Evolutionary conservation across 768 basidiomycete species (phyloP), one percentile per base, ranked within the genome.

Genomic region (Boletus coccyginus): DNA sequence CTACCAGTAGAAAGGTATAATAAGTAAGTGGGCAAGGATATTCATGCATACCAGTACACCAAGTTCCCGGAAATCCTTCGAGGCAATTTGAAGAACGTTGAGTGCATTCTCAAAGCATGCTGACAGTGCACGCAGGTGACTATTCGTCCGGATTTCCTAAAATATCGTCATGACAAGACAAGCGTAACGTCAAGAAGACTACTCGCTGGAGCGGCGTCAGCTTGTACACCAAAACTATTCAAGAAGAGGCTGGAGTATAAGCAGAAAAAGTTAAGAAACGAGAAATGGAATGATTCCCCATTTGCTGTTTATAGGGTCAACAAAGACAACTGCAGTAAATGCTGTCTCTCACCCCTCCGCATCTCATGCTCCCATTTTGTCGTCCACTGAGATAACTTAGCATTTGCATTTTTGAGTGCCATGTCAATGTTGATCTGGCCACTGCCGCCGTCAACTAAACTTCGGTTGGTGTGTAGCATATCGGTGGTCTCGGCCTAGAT

Each of bases 221-320:
- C 78, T 62, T 88, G 85, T 46, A 92, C 83, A 29, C 88, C 91
- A 69, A 92, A 89, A 60, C 88, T 90, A 70, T 93, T 93, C 68
- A 93, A 72, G 74, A 92, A 93, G 48, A 94, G 77, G 57, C 87
- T 79, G 49, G 90, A 87, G 67, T 93, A 82, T 33, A 90, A 76
- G 47, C 88, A 81, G 77, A 92, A 93, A 64, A 89, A 81, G 62
- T 72, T 83, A 21, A 93, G 78, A 70, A 92, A 83, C 10, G 85
- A 85, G 53, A 81, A 80, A 69, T 93, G 91, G 69, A 93, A 93
- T 7, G 77, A 77, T 71, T 85, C 83, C 47, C 90, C 90, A 27
- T 80, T 80, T 40, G 89, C 89, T 88, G 66, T 38, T 45, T 19
- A 49, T 53, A 55, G 31, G 31, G 24, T 66, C 33, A 62, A 57